Base-by-base conservation (phyloP, 805 yeast genomes). In the Maudiozyma bulderi region DNA sequence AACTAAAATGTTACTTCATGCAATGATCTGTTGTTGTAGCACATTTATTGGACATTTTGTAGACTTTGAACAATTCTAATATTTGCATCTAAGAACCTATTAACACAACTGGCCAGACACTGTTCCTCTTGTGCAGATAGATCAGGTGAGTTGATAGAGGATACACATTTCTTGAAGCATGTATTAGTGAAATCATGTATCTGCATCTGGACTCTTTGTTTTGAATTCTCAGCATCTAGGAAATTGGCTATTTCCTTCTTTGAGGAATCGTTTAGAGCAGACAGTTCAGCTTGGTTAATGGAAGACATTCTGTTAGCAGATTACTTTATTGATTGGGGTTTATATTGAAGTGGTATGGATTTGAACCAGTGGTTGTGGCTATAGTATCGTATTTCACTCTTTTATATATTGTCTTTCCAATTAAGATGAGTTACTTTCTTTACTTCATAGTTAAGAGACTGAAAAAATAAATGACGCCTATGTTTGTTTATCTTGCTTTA, bases 151-250 rank as follows among this genome's bases (percentile, higher is more conserved):
- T 72, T 68, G 46, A 78, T 65, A 5, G 69, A 52, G 20, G 67
- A 70, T 47, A 88, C 76, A 67, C 98, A 90, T 69, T 86, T 85
- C 65, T 84, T 86, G 75, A 88, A 90, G 66, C 98, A 90, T 73
- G 83, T 74, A 62, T 88, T 90, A 30, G 96, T 89, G 76, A 87
- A 88, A 60, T 76, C 79, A 65, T 90, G 96, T 52, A 90, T 85
- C 34, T 95, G 80, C 71, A 78, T 76, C 66, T 88, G 96, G 32
- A 90, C 86, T 69, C 88, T 87, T 49, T 91, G 82, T 71, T 86
- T 87, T 54, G 93, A 78, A 62, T 84, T 83, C 69, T 90, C 96
- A 11, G 83, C 70, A 62, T 88, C 95, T 45, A 89, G 72, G 71
- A 87, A 89, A 49, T 76, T 73, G 58, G 81, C 73, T 46, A 89